A percentile compares a stretch with the other conserved stretches of the same genome.
Evolutionary conservation across 257 asterid genomes (phyloP).

Genomic region (Nicotiana noctiflora): DNA sequence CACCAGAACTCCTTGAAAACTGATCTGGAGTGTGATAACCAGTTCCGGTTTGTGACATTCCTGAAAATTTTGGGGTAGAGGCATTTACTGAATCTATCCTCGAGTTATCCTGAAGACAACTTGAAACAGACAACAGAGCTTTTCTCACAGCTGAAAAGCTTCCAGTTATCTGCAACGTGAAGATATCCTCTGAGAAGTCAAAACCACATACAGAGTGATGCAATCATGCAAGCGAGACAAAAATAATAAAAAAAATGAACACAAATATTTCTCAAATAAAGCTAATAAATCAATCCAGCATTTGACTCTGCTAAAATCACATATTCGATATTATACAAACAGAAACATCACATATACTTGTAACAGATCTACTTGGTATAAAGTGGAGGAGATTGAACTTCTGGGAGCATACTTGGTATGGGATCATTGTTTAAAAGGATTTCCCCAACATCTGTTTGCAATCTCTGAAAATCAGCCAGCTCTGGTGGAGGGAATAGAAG

Average conservation of each 20-base stretch:
- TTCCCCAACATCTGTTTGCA: not conserved
- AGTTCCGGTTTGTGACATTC: constrained; percentile 7
- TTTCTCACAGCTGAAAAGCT: constrained; percentile 12
- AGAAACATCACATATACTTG: not conserved
- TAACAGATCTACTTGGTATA: not conserved
- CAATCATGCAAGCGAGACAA: not conserved
- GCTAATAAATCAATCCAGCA: not conserved
- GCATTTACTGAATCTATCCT: constrained; percentile 5
- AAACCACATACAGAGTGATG: not conserved
- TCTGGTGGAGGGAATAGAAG: not conserved
- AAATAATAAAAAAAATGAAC: not conserved
- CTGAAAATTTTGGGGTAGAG: constrained; percentile 13
- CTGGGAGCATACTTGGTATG: not conserved
- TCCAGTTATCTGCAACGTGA: constrained; percentile 15
- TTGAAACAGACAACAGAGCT: constrained; percentile 18
- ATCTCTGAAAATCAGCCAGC: not conserved
- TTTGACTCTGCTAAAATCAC: not conserved
- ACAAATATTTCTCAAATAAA: not conserved
- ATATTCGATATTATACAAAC: not conserved
- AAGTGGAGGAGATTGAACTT: not conserved
- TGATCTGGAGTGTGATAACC: constrained; percentile 13
- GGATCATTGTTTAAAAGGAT: not conserved
- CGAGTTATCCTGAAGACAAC: constrained; percentile 16
- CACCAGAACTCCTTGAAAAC: constrained; percentile 12
- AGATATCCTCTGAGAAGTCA: not conserved